Evolutionary conservation across 2,329 filamentous ascomycete species (phyloP).

Genomic region (Fusarium armeniacum): DNA sequence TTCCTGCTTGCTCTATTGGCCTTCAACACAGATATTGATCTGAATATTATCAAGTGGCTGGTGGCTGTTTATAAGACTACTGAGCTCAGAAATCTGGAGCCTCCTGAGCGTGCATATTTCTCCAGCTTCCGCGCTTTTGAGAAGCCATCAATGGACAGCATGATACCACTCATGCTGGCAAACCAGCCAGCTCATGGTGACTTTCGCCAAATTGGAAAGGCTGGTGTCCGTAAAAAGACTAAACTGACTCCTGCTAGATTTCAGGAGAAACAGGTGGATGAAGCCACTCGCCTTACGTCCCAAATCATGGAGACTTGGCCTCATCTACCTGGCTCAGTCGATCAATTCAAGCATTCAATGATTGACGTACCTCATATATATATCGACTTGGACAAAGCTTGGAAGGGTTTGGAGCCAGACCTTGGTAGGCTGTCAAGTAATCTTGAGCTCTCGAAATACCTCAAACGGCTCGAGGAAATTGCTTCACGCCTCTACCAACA

Average conservation of each 20-base stretch:
- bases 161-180: background rate
- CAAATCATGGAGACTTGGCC: constrained; percentile 13
- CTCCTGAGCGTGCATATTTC: constrained; percentile 14
- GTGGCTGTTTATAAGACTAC: constrained; percentile 14
- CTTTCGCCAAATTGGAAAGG: too few species aligned
- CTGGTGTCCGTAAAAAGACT: background rate
- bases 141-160: background rate
- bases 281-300: background rate
- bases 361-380: accelerated
- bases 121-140: constrained; percentile 21
- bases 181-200: background rate
- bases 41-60: constrained; percentile 23
- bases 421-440: background rate
- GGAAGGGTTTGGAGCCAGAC: background rate
- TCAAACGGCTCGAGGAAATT: background rate
- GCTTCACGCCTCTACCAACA: background rate
- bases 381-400: background rate
- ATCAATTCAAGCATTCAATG: background rate
- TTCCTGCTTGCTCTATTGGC: constrained; percentile 29
- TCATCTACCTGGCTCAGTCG: background rate
- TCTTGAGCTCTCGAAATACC: background rate
- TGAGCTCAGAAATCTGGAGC: constrained; percentile 3
- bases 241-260: background rate
- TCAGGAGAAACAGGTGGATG: background rate
- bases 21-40: constrained; percentile 6